These are phyloP conservation scores for Chaetomidium leptoderma DNA, from an alignment of 495 filamentous ascomycete genomes.

Conservation along the genomic window DNA sequence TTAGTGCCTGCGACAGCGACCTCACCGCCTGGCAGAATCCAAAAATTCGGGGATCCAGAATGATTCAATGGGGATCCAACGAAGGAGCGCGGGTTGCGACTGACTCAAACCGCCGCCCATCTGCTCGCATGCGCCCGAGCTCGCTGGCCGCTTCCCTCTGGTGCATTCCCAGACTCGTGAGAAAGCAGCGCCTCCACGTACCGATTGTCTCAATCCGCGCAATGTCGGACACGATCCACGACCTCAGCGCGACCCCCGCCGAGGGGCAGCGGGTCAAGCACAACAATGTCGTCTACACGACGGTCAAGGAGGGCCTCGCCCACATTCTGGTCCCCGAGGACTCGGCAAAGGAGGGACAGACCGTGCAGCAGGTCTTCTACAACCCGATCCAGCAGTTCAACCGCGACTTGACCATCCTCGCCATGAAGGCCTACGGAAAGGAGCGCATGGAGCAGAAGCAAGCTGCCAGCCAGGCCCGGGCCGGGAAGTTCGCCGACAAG, in stretches of 20 bases:
- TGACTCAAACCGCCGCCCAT: background rate
- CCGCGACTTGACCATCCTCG: conserved; percentile 85
- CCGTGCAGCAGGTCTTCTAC: conserved; percentile 83
- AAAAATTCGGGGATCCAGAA: conserved; percentile 8
- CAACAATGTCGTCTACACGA: conserved; percentile 39
- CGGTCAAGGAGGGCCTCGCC: conserved; percentile 45
- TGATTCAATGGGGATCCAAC: background rate
- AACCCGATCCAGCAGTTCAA: conserved; percentile 99
- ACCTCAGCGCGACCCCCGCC: conserved; percentile 24
- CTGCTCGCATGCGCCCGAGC: conserved; percentile 14
- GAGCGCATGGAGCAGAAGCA: conserved; percentile 53
- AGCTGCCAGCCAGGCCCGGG: conserved; percentile 34
- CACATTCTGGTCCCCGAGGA: conserved; percentile 44
- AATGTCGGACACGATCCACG: conserved; percentile 28
- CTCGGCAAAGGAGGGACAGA: conserved; percentile 34
- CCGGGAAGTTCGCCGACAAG: conserved; percentile 39
- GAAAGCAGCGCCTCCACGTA: background rate
- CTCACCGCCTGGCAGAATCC: conserved; percentile 25
- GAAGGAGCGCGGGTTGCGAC: background rate
- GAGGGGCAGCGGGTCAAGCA: conserved; percentile 35
- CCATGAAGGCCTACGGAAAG: conserved; percentile 79
- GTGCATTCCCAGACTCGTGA: conserved; percentile 13
- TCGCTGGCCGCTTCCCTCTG: conserved; percentile 13
- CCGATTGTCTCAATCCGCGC: conserved; percentile 6
- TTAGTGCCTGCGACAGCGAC: background rate